Conservation (phyloP, 2,329 filamentous ascomycete genomes). For the Pestalotiopsis sp. region DNA sequence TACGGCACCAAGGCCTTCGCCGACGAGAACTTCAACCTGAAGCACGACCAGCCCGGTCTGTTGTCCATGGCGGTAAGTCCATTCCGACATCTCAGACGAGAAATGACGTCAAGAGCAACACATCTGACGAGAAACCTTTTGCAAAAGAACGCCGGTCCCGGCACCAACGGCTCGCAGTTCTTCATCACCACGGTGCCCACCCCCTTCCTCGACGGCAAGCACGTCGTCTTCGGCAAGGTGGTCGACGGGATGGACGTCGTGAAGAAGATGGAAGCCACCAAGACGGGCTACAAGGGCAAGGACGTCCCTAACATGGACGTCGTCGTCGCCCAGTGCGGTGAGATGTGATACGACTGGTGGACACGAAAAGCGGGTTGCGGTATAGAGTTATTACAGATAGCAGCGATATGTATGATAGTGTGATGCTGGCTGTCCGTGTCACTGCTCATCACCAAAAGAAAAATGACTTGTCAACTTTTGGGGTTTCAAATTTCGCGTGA, state of each 20-base stretch:
- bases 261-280: conserved; percentile 87
- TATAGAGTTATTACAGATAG: not conserved
- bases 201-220: conserved; percentile 87
- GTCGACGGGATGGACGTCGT: conserved; percentile 89
- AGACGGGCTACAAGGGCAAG: conserved; percentile 72
- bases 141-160: conserved; percentile 79
- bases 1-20: conserved; percentile 84
- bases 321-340: conserved; percentile 82
- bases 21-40: conserved; percentile 85
- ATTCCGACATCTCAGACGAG: not conserved
- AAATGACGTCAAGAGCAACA: not conserved
- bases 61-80: conserved; percentile 87
- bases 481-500: too few species aligned
- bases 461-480: too few species aligned
- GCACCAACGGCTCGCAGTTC: conserved; percentile 95
- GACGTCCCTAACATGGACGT: conserved; percentile 88
- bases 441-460: too few species aligned
- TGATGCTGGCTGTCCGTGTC: too few species aligned
- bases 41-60: conserved; percentile 78
- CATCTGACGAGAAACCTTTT: not conserved
- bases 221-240: conserved; percentile 94
- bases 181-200: conserved; percentile 92
- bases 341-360: conserved; percentile 67
- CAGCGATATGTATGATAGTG: too few species aligned
- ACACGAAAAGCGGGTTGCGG: not conserved